Conservation (phyloP, 2,329 filamentous ascomycete genomes). For the Seiridium unicorne region DNA sequence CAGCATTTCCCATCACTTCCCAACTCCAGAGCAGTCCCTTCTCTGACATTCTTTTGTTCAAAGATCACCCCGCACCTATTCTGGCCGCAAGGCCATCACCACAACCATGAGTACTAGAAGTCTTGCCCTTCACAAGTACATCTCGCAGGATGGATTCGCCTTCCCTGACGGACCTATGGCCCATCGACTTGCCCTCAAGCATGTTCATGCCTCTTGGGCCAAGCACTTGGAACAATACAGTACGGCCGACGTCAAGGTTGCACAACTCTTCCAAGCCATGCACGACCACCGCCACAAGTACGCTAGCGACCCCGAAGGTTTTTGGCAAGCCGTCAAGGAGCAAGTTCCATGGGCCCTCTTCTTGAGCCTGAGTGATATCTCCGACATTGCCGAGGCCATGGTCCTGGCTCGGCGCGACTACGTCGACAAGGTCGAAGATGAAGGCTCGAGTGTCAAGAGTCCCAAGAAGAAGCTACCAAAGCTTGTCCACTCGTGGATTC, state of each 20-base stretch:
- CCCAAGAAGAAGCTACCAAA: background rate
- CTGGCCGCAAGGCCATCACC: background rate
- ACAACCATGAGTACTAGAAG: background rate
- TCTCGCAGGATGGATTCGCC: conserved; percentile 1
- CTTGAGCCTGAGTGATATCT: background rate
- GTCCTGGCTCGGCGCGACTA: background rate
- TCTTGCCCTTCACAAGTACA: conserved; percentile 1
- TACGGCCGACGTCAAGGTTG: background rate
- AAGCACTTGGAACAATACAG: background rate
- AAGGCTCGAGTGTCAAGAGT: background rate
- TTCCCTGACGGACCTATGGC: background rate
- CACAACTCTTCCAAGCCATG: background rate
- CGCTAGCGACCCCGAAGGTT: background rate
- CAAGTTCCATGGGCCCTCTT: background rate
- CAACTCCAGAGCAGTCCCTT: background rate
- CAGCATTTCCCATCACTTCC: background rate
- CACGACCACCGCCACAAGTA: background rate
- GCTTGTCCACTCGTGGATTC: background rate
- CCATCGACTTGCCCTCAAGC: background rate
- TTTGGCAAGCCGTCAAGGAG: background rate
- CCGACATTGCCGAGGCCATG: background rate
- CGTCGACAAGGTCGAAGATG: background rate
- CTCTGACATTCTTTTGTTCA: background rate
- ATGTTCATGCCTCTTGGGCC: background rate
- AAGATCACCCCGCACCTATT: background rate